phyloP scores from a whole-genome alignment of 257 asterid species.

The Craterostigma plantagineum region DNA sequence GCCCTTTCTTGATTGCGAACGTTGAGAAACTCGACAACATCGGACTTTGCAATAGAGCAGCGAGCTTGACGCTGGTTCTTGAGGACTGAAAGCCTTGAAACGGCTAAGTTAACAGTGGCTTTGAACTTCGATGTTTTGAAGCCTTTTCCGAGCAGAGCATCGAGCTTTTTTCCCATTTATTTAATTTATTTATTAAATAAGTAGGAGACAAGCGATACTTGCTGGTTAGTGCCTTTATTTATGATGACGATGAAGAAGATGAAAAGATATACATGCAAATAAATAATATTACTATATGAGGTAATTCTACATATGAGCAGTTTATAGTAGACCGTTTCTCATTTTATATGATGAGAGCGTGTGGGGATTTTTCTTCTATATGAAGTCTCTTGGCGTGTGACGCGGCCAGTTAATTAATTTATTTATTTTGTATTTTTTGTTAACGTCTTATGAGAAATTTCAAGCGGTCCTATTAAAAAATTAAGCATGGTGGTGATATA shows the following conservation, averaged over 20 bases:
- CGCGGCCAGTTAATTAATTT: too few relatives aligned
- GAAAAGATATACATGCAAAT: too few relatives aligned
- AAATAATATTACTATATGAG: too few relatives aligned
- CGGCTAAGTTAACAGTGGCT: constrained; percentile 33
- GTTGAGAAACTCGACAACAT: constrained; percentile 47
- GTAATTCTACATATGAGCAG: too few relatives aligned
- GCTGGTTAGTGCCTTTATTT: neutral
- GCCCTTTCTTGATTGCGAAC: constrained; percentile 48
- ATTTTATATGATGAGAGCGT: too few relatives aligned
- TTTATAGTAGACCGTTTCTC: too few relatives aligned
- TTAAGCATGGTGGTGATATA: too few relatives aligned
- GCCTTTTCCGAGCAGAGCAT: constrained; percentile 35
- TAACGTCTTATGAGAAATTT: too few relatives aligned
- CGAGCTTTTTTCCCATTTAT: constrained; percentile 61
- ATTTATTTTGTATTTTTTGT: too few relatives aligned
- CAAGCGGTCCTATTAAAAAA: too few relatives aligned
- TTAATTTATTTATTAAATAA: neutral
- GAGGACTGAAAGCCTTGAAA: constrained; percentile 46
- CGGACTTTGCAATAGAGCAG: constrained; percentile 42
- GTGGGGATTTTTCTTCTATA: too few relatives aligned
- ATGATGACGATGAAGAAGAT: neutral
- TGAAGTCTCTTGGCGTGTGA: too few relatives aligned
- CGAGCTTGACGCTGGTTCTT: constrained; percentile 68
- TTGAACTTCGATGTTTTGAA: constrained; percentile 28
- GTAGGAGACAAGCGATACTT: neutral